Percentiles rank a stretch among this genome's conserved stretches.
Conservation (phyloP, 495 filamentous ascomycete species). For the Aspergillus taichungensis region DNA sequence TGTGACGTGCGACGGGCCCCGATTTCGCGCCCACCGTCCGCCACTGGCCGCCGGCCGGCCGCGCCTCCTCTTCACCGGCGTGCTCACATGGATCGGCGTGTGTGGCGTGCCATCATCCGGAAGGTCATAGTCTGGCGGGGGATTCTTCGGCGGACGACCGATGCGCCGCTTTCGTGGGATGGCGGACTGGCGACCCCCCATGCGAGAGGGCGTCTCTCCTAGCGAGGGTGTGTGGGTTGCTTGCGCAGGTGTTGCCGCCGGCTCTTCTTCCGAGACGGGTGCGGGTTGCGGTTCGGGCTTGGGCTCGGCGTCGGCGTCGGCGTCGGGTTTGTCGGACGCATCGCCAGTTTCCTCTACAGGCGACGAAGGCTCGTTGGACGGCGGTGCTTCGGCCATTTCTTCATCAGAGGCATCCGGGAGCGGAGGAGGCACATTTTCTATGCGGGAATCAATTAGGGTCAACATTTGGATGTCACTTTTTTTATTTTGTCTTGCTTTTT, state of each 20-base stretch:
- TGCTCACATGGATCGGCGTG: constrained; percentile 44
- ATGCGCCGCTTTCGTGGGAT: constrained; percentile 69
- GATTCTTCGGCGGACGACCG: constrained; percentile 79
- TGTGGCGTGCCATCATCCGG: constrained; percentile 47
- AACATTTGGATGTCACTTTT: constrained; percentile 3
- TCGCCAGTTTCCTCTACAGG: constrained; percentile 21
- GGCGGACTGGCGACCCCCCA: constrained; percentile 35
- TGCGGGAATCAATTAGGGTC: constrained; percentile 11
- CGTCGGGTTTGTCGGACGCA: constrained; percentile 14
- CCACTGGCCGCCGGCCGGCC: constrained; percentile 63
- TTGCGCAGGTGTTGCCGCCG: constrained; percentile 26
- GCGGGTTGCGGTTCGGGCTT: constrained; percentile 25
- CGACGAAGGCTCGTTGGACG: constrained; percentile 29
- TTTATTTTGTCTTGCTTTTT: neutral
- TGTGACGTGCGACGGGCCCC: constrained; percentile 65
- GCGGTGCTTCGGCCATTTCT: constrained; percentile 37
- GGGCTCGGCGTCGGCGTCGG: constrained; percentile 18
- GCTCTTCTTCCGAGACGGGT: constrained; percentile 23
- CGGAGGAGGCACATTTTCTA: constrained; percentile 38
- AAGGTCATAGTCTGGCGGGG: constrained; percentile 64
- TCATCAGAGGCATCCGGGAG: constrained; percentile 40
- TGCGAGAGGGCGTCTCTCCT: constrained; percentile 21
- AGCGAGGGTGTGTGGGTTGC: constrained; percentile 32
- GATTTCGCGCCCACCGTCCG: constrained; percentile 53
- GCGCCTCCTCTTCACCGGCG: constrained; percentile 55